A percentile compares a stretch with the other conserved stretches of the same genome.
Evolutionary conservation across 1,284 basidiomycete species (phyloP).

Genomic region (Ustilago hordei): DNA sequence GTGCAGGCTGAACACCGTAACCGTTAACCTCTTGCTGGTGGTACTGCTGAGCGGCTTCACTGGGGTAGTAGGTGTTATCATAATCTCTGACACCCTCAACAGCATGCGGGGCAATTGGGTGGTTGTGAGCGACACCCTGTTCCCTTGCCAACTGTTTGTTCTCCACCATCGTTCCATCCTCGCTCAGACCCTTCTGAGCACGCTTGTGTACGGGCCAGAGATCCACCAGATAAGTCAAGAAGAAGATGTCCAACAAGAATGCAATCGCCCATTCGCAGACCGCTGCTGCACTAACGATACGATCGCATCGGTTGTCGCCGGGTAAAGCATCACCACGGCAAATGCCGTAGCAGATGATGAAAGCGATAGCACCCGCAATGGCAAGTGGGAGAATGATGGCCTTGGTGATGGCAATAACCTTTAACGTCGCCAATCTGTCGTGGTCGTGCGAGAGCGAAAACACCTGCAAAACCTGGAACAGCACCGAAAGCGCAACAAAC

Average conservation of each 20-base stretch:
- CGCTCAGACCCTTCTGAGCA: slow-evolving; percentile 49
- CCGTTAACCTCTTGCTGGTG: slow-evolving; percentile 4
- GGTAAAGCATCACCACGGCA: slow-evolving; percentile 56
- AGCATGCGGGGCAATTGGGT: slow-evolving; percentile 36
- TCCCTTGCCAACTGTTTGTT: slow-evolving; percentile 47
- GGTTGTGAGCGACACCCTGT: slow-evolving; percentile 20
- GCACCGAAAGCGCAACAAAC: slow-evolving; percentile 71
- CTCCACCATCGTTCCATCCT: slow-evolving; percentile 56
- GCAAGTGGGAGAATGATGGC: slow-evolving; percentile 71
- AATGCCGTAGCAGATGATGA: slow-evolving; percentile 70
- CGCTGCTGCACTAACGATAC: slow-evolving; percentile 71
- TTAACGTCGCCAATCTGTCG: slow-evolving; percentile 70
- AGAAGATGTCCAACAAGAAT: slow-evolving; percentile 71
- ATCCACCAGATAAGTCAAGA: slow-evolving; percentile 69
- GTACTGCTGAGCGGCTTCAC: slow-evolving; percentile 28
- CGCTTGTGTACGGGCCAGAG: slow-evolving; percentile 58
- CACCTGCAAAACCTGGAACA: slow-evolving; percentile 72
- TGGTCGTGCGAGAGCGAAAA: slow-evolving; percentile 70
- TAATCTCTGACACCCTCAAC: slow-evolving; percentile 44
- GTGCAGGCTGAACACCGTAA: slow-evolving; percentile 23
- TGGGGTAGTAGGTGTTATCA: slow-evolving; percentile 45
- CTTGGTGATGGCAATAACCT: slow-evolving; percentile 72
- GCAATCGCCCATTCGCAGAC: slow-evolving; percentile 65
- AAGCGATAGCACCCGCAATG: slow-evolving; percentile 71
- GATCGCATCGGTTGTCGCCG: slow-evolving; percentile 69